These are phyloP conservation scores for Trichoderma parareesei DNA, from an alignment of 495 filamentous ascomycete species.

Conservation along the genomic window DNA sequence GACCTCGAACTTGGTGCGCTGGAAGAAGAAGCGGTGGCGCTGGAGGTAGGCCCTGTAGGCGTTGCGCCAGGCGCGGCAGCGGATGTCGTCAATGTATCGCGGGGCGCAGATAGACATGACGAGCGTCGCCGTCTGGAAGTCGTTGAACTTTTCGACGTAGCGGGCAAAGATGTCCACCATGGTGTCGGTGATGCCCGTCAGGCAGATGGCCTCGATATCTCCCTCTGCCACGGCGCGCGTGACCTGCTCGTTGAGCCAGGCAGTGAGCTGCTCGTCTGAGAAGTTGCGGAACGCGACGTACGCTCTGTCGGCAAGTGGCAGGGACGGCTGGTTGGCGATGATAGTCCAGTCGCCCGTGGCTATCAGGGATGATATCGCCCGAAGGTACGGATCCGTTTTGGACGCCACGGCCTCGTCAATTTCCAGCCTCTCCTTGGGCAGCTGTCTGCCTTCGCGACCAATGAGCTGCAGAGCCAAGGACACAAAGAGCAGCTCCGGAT, in stretches of 20 bases:
- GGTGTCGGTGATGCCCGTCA: slow-evolving; percentile 74
- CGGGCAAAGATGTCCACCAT: slow-evolving; percentile 78
- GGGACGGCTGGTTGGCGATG: slow-evolving; percentile 70
- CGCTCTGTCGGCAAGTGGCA: slow-evolving; percentile 78
- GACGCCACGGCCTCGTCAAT: slow-evolving; percentile 40
- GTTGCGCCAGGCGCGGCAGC: slow-evolving; percentile 71
- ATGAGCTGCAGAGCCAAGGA: slow-evolving; percentile 46
- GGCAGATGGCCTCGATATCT: slow-evolving; percentile 78
- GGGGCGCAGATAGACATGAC: slow-evolving; percentile 75
- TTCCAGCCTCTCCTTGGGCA: slow-evolving; percentile 31
- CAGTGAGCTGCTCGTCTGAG: slow-evolving; percentile 63
- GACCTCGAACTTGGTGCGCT: slow-evolving; percentile 56
- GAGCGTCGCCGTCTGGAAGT: slow-evolving; percentile 83
- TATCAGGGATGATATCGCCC: slow-evolving; percentile 87
- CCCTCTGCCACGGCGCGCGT: slow-evolving; percentile 59
- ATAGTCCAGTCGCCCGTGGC: slow-evolving; percentile 79
- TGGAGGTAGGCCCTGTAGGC: slow-evolving; percentile 79
- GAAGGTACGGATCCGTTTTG: slow-evolving; percentile 70
- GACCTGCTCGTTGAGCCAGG: slow-evolving; percentile 59
- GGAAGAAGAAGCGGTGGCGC: slow-evolving; percentile 41
- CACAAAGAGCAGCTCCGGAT: slow-evolving; percentile 44
- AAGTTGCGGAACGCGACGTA: slow-evolving; percentile 82
- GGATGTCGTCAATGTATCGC: slow-evolving; percentile 68
- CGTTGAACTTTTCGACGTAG: slow-evolving; percentile 78
- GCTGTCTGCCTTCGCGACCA: slow-evolving; percentile 24